Percentiles rank a stretch among this genome's conserved stretches.
These are phyloP conservation scores for Tolypocladium pustulatum DNA, from an alignment of 2,329 filamentous ascomycete genomes.

Conservation along the genomic window DNA sequence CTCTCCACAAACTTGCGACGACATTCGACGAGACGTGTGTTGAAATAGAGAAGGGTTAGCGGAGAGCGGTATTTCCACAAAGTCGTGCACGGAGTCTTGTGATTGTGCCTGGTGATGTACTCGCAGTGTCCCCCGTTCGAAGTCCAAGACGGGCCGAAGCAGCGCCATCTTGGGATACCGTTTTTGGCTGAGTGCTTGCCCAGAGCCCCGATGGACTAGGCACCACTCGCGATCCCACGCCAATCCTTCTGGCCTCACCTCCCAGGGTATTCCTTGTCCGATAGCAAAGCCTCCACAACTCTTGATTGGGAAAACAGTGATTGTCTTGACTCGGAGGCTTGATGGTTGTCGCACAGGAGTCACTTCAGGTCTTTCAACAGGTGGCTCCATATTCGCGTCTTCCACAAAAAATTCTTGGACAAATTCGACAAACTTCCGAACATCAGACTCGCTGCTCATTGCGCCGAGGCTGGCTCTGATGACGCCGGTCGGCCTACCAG, in stretches of 20 bases:
- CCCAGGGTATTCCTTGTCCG: slow-evolving; percentile 56
- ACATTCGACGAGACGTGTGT: slow-evolving; percentile 24
- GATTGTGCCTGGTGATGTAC: slow-evolving; percentile 38
- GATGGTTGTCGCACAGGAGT: not conserved
- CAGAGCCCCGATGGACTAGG: slow-evolving; percentile 76
- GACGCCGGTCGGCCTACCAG: slow-evolving; percentile 79
- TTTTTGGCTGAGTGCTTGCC: slow-evolving; percentile 80
- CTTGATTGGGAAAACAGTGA: slow-evolving; percentile 85
- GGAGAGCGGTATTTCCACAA: slow-evolving; percentile 52
- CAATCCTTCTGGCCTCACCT: slow-evolving; percentile 69
- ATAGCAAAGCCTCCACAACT: slow-evolving; percentile 76
- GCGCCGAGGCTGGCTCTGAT: slow-evolving; percentile 80
- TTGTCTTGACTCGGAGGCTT: slow-evolving; percentile 39
- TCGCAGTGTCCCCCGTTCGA: slow-evolving; percentile 53
- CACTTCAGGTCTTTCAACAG: not conserved
- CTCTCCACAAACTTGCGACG: slow-evolving; percentile 76
- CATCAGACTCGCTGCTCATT: slow-evolving; percentile 73
- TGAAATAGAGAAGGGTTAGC: slow-evolving; percentile 51
- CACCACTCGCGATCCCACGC: slow-evolving; percentile 98
- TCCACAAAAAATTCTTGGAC: slow-evolving; percentile 55
- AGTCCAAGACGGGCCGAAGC: slow-evolving; percentile 64
- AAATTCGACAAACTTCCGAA: slow-evolving; percentile 62
- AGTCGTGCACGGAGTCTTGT: not conserved
- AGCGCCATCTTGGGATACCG: slow-evolving; percentile 80
- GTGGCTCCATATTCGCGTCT: not conserved